These are phyloP conservation scores for Dovyalis caffra DNA, from an alignment of 345 rosid genomes.

Conservation along the genomic window DNA sequence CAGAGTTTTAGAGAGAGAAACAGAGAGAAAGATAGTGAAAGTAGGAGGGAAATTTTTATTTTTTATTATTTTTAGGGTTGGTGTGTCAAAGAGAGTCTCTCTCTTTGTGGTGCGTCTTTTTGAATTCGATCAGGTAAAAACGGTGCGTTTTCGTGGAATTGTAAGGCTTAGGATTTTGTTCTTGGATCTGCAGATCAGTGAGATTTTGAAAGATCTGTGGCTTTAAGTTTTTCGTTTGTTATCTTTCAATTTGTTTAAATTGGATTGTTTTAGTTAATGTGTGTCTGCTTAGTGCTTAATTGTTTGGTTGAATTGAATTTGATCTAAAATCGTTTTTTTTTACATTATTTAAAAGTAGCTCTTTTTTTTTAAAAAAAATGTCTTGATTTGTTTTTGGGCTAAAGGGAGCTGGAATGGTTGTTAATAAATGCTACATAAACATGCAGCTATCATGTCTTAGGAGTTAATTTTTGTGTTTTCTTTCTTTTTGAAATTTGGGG, in stretches of 20 bases:
- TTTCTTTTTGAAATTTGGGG: too few relatives aligned
- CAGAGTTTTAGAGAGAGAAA: conserved; percentile 19
- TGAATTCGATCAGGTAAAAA: not conserved
- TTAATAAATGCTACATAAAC: too few relatives aligned
- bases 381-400: too few relatives aligned
- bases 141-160: not conserved
- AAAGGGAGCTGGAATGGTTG: too few relatives aligned
- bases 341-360: too few relatives aligned
- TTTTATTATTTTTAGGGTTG: not conserved
- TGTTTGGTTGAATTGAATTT: too few relatives aligned
- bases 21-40: too few relatives aligned
- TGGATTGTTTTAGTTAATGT: not conserved
- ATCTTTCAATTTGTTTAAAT: not conserved
- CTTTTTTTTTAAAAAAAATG: too few relatives aligned
- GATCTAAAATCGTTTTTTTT: too few relatives aligned
- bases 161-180: not conserved
- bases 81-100: not conserved
- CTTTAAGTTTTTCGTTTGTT: not conserved
- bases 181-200: conserved; percentile 16
- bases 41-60: not conserved
- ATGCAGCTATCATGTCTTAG: too few relatives aligned
- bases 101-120: not conserved
- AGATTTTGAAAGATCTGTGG: conserved; percentile 8
- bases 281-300: not conserved
- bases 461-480: too few relatives aligned